Evolutionary conservation across 495 filamentous ascomycete genomes (phyloP).

Genomic region (Hyaloscypha hepaticicola): DNA sequence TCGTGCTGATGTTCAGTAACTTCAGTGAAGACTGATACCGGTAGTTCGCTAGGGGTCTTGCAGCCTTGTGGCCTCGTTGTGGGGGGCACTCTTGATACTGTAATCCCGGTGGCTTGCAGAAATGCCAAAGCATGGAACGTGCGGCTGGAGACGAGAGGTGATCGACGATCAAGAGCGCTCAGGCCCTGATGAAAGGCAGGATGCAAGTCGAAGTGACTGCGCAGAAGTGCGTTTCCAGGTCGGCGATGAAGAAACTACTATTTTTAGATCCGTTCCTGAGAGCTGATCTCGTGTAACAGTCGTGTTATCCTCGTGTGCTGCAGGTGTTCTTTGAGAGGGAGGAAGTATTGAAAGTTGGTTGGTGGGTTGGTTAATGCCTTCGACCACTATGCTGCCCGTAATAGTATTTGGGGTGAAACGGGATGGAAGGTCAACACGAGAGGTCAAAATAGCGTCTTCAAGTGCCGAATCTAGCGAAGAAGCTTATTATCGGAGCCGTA

Average conservation of each 20-base stretch:
- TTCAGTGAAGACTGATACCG: too few relatives aligned
- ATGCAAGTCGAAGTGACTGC: background rate
- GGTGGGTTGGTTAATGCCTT: background rate
- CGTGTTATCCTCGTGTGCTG: background rate
- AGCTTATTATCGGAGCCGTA: too few relatives aligned
- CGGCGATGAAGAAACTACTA: background rate
- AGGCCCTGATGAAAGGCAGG: too few relatives aligned
- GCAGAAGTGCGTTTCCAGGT: background rate
- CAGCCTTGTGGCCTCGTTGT: background rate
- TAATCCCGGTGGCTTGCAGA: slow-evolving; percentile 4
- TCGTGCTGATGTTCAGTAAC: background rate
- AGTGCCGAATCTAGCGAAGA: slow-evolving; percentile 1
- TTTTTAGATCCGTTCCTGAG: background rate
- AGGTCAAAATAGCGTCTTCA: background rate
- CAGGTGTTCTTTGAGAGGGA: too few relatives aligned
- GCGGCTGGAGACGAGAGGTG: background rate
- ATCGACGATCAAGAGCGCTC: background rate
- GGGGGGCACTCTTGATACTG: background rate
- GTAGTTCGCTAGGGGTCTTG: too few relatives aligned
- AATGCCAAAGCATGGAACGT: background rate
- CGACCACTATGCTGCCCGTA: background rate
- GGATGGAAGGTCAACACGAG: background rate
- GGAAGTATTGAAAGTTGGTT: too few relatives aligned
- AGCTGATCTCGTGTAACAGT: background rate
- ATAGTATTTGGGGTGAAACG: background rate